Percentiles rank a stretch among this genome's conserved stretches.
Evolutionary conservation across 2,329 filamentous ascomycete genomes (phyloP).

Genomic region (Diaporthe citrichinensis): DNA sequence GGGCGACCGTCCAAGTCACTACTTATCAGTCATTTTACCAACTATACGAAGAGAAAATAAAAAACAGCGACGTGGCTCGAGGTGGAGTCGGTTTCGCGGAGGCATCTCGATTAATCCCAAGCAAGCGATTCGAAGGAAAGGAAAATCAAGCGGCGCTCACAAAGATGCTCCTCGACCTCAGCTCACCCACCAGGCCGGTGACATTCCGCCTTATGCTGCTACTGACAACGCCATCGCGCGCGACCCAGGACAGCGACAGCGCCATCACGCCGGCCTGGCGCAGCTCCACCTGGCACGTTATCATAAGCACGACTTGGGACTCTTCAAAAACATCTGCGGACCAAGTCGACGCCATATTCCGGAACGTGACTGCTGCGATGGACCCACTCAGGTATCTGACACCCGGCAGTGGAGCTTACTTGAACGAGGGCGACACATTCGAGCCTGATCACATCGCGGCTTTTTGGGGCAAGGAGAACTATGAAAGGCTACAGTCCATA

Average conservation of each 20-base stretch:
- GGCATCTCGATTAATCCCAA: neutral
- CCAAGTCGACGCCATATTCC: neutral
- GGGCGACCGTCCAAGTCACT: neutral
- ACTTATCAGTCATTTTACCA: neutral
- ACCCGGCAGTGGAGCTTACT: neutral
- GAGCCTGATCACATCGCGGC: neutral
- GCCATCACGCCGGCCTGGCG: neutral
- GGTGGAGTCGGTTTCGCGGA: neutral
- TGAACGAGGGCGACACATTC: neutral
- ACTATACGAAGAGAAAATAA: neutral
- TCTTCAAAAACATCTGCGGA: neutral
- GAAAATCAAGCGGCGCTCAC: neutral
- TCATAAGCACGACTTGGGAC: neutral
- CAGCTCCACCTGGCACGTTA: neutral
- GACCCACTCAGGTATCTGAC: neutral
- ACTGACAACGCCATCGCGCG: neutral
- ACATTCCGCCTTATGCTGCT: neutral
- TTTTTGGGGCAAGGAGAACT: neutral
- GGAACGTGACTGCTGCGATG: neutral
- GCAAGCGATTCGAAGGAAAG: neutral
- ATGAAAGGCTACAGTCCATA: neutral
- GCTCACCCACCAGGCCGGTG: neutral
- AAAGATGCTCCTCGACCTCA: neutral
- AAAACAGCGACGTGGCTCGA: neutral
- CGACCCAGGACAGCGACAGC: neutral